Evolutionary conservation across 306 rosid genomes (phyloP).

Genomic region (Canavalia gladiata): DNA sequence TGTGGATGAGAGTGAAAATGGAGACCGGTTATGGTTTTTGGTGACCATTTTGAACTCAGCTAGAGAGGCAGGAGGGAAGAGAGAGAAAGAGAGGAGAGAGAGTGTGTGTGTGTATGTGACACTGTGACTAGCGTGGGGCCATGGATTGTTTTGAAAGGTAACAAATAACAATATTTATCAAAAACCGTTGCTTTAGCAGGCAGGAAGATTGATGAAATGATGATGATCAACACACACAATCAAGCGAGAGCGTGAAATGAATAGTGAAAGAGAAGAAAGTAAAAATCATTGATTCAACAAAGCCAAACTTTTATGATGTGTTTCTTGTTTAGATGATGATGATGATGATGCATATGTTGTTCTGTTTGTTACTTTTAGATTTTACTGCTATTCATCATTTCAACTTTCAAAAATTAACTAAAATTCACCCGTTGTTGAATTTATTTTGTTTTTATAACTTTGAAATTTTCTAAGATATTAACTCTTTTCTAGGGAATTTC

Average conservation of each 20-base stretch:
- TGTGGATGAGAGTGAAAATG: constrained; percentile 54
- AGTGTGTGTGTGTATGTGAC: background rate
- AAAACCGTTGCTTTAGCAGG: constrained; percentile 83
- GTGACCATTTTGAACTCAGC: constrained; percentile 65
- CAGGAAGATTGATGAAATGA: constrained; percentile 65
- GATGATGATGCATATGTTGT: background rate
- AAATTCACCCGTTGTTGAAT: background rate
- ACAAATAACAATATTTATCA: constrained; percentile 60
- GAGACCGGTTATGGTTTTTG: constrained; percentile 55
- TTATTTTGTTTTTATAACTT: background rate
- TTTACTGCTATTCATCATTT: constrained; percentile 48
- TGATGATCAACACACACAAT: constrained; percentile 53
- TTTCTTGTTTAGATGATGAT: background rate
- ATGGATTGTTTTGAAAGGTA: constrained; percentile 88
- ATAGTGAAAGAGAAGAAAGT: background rate
- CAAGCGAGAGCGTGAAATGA: constrained; percentile 8
- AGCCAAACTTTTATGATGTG: constrained; percentile 7
- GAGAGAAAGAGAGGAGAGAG: constrained; percentile 40
- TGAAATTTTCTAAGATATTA: background rate
- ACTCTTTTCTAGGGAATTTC: background rate
- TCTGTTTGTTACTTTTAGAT: constrained; percentile 1
- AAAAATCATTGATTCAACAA: background rate
- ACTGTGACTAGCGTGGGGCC: constrained; percentile 71
- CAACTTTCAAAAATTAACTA: constrained; percentile 28
- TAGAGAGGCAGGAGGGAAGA: constrained; percentile 3